Conservation (phyloP, 495 filamentous ascomycete species). For the Tuber borchii region DNA sequence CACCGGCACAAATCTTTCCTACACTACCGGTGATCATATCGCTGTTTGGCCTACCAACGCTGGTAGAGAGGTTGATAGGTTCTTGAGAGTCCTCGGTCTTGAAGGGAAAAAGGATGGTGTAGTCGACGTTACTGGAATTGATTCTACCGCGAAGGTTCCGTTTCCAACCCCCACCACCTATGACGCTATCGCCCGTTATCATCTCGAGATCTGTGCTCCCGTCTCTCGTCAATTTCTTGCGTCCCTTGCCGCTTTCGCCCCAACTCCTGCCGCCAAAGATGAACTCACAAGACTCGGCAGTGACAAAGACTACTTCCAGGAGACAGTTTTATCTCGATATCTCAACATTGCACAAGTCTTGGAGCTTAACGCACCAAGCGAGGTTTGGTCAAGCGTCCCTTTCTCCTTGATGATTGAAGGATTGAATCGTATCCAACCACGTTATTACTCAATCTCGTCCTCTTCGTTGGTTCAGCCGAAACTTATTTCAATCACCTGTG, state of each 20-base stretch:
- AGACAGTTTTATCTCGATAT: slow-evolving; percentile 72
- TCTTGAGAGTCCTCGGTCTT: slow-evolving; percentile 73
- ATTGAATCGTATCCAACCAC: slow-evolving; percentile 86
- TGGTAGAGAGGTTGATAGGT: slow-evolving; percentile 84
- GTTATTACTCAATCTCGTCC: slow-evolving; percentile 99
- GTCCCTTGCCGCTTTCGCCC: slow-evolving; percentile 80
- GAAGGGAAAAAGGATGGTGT: slow-evolving; percentile 70
- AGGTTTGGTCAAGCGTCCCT: slow-evolving; percentile 74
- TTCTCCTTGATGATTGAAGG: slow-evolving; percentile 95
- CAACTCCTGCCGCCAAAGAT: slow-evolving; percentile 71
- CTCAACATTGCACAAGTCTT: slow-evolving; percentile 88
- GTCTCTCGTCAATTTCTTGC: slow-evolving; percentile 94
- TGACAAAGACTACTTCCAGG: slow-evolving; percentile 94
- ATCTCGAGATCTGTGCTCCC: slow-evolving; percentile 92
- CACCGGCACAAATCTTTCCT: slow-evolving; percentile 73
- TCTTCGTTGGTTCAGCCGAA: slow-evolving; percentile 91
- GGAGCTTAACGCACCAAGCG: slow-evolving; percentile 60
- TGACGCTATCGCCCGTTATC: slow-evolving; percentile 88
- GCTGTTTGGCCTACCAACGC: slow-evolving; percentile 97
- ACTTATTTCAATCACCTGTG: slow-evolving; percentile 87
- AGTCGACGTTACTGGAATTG: slow-evolving; percentile 82
- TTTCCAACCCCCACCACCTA: slow-evolving; percentile 97
- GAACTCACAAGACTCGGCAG: slow-evolving; percentile 81
- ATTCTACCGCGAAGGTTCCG: slow-evolving; percentile 93
- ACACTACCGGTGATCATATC: slow-evolving; percentile 96